phyloP scores from a whole-genome alignment of 1,284 basidiomycete species.

The Leccinum griseonigrum region DNA sequence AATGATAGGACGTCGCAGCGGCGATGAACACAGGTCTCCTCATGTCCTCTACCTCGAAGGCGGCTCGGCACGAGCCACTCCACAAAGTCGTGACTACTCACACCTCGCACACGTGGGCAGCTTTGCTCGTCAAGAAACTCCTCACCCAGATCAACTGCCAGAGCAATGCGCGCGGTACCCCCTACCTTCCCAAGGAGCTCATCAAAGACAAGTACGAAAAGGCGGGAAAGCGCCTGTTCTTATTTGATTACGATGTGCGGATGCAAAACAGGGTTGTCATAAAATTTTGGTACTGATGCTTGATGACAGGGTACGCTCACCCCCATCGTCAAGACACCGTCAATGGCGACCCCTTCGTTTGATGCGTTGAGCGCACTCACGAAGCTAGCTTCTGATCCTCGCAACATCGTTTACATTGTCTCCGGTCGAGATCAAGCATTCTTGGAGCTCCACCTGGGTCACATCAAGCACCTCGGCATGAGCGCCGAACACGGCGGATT shows the following conservation, averaged over 20 bases:
- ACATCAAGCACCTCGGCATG: conserved; percentile 83
- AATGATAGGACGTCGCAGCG: conserved; percentile 78
- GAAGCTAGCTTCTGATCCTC: conserved; percentile 73
- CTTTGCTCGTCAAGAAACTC: conserved; percentile 86
- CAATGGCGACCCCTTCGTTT: conserved; percentile 81
- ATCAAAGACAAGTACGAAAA: conserved; percentile 66
- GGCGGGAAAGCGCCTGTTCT: conserved; percentile 83
- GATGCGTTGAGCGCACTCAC: conserved; percentile 76
- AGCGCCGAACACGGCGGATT: conserved; percentile 97
- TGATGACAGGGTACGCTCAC: conserved; percentile 81
- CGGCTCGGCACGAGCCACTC: conserved; percentile 70
- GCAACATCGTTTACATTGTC: conserved; percentile 95
- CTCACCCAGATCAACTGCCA: conserved; percentile 80
- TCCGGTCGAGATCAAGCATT: conserved; percentile 95
- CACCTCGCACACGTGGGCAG: conserved; percentile 95
- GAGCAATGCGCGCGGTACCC: conserved; percentile 85
- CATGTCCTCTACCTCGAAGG: conserved; percentile 82
- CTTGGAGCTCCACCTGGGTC: conserved; percentile 89
- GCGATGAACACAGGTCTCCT: conserved; percentile 89
- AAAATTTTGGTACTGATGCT: background rate
- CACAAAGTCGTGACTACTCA: conserved; percentile 90
- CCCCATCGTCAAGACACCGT: conserved; percentile 94
- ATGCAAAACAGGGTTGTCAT: background rate
- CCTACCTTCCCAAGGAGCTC: conserved; percentile 69
- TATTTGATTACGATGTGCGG: conserved; percentile 95